Evolutionary conservation across 1,139 yeast species (phyloP).

Genomic region (Pneumocystis jirovecii): DNA sequence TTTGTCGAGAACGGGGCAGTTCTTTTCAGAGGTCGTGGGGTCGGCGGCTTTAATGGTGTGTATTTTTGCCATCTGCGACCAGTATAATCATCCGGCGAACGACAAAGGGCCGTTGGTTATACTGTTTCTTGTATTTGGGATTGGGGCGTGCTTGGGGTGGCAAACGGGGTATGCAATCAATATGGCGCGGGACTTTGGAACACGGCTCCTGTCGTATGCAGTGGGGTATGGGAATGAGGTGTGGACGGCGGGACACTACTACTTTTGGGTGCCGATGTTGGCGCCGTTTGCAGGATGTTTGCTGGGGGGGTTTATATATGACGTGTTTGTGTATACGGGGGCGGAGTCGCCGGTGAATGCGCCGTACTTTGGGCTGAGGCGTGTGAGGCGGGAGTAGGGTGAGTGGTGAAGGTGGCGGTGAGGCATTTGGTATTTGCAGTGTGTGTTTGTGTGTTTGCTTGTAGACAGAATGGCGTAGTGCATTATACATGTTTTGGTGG

Average conservation of each 20-base stretch:
- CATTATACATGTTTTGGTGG: too few relatives aligned
- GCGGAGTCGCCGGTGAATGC: constrained; percentile 21
- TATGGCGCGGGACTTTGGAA: constrained; percentile 40
- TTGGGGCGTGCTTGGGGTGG: constrained; percentile 34
- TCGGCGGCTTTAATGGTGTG: constrained; percentile 32
- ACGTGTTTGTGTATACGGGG: constrained; percentile 35
- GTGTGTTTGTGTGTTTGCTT: too few relatives aligned
- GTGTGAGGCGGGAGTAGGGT: too few relatives aligned
- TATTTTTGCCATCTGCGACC: constrained; percentile 36
- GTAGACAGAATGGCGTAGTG: too few relatives aligned
- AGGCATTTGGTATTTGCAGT: too few relatives aligned
- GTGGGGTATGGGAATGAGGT: constrained; percentile 33
- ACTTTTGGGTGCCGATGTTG: constrained; percentile 38
- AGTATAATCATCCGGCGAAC: constrained; percentile 32
- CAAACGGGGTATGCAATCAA: constrained; percentile 40
- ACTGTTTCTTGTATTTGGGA: constrained; percentile 30
- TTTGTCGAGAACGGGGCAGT: constrained; percentile 31
- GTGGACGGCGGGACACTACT: constrained; percentile 29
- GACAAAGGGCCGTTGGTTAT: constrained; percentile 33
- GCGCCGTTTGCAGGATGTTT: constrained; percentile 34
- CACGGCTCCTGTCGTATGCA: constrained; percentile 33
- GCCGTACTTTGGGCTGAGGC: constrained; percentile 7
- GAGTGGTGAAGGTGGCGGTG: too few relatives aligned
- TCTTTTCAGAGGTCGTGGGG: constrained; percentile 32
- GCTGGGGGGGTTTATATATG: constrained; percentile 34